Evolutionary conservation across 1,139 yeast genomes (phyloP).

Genomic region (Groenewaldozyma sp.): DNA sequence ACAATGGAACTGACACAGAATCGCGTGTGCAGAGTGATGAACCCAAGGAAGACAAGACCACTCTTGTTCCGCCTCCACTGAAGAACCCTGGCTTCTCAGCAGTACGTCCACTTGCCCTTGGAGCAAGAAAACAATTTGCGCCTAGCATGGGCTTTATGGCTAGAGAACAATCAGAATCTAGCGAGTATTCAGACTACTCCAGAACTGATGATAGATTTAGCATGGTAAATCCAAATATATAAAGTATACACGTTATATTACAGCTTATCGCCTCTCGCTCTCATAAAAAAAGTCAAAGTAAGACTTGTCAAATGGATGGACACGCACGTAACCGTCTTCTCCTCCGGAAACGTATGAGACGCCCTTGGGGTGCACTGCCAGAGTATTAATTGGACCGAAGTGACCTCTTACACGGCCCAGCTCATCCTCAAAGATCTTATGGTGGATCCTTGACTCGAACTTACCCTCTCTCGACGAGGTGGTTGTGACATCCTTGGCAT

Average conservation of each 20-base stretch:
- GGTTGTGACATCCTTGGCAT: constrained; percentile 95
- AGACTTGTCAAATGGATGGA: constrained; percentile 85
- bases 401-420: constrained; percentile 97
- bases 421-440: constrained; percentile 90
- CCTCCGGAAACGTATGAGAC: constrained; percentile 92
- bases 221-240: neutral
- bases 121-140: no score
- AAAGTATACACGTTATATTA: neutral
- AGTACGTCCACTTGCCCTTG: constrained; percentile 4
- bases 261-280: constrained; percentile 47
- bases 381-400: constrained; percentile 94
- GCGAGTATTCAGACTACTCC: no score
- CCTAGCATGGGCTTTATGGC: no score
- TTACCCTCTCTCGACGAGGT: constrained; percentile 92
- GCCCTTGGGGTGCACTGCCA: constrained; percentile 94
- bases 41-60: no score
- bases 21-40: no score
- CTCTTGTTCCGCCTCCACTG: constrained; percentile 8
- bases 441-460: constrained; percentile 93
- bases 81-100: constrained; percentile 7
- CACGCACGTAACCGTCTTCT: constrained; percentile 95
- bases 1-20: no score
- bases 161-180: no score
- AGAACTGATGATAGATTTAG: no score
- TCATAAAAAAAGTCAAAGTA: constrained; percentile 90